Evolutionary conservation across 2,329 filamentous ascomycete genomes (phyloP).

Genomic region (Arachnomyces sp.): DNA sequence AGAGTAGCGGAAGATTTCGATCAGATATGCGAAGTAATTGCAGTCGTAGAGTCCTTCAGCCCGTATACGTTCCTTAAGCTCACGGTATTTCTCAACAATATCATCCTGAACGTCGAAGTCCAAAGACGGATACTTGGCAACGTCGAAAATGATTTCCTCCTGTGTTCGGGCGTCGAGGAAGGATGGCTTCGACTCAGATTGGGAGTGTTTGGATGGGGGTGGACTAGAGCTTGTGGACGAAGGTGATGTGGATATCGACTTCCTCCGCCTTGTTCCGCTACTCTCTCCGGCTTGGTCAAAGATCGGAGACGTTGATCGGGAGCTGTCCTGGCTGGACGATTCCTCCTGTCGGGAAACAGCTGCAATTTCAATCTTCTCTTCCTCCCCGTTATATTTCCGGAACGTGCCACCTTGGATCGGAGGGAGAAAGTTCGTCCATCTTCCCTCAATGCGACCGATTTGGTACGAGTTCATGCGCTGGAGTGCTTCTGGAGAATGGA

Average conservation of each 20-base stretch:
- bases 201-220: slow-evolving; percentile 13
- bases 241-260: slow-evolving; percentile 23
- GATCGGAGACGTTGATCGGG: slow-evolving; percentile 50
- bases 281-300: slow-evolving; percentile 48
- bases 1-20: slow-evolving; percentile 66
- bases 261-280: slow-evolving; percentile 29
- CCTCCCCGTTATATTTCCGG: slow-evolving; percentile 45
- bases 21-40: slow-evolving; percentile 70
- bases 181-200: slow-evolving; percentile 41
- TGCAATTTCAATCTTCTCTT: slow-evolving; percentile 19
- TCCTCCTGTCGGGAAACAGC: slow-evolving; percentile 34
- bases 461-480: slow-evolving; percentile 72
- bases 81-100: slow-evolving; percentile 76
- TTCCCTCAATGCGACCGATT: slow-evolving; percentile 72
- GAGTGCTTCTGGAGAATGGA: slow-evolving; percentile 74
- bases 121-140: slow-evolving; percentile 71
- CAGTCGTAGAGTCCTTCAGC: slow-evolving; percentile 75
- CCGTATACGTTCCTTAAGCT: slow-evolving; percentile 62
- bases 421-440: slow-evolving; percentile 81
- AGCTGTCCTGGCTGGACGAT: slow-evolving; percentile 47
- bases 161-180: slow-evolving; percentile 67
- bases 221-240: slow-evolving; percentile 19
- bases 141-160: slow-evolving; percentile 67
- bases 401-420: slow-evolving; percentile 87
- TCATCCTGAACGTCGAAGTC: slow-evolving; percentile 65